Evolutionary conservation across 805 yeast genomes (phyloP), one percentile per base, ranked within the genome.

Genomic region (Grigorovia transvaalensis): DNA sequence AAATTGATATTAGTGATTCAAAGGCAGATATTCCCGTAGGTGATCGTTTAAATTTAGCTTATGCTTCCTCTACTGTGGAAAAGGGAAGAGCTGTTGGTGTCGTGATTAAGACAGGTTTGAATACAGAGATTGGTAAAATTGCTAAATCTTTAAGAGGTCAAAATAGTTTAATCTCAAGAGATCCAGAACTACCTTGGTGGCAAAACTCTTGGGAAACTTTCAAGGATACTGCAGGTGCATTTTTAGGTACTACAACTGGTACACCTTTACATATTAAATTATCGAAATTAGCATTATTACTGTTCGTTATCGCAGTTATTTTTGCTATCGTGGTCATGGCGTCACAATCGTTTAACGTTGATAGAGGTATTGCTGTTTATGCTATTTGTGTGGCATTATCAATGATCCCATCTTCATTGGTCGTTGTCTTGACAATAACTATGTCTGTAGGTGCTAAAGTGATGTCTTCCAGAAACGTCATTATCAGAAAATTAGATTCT

Each of bases 371-470:
- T 41, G 95, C 95, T 13, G 81, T 88, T 48, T 88, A 88, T 63
- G 96, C 96, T 27, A 83, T 88, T 61, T 88, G 95, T 70, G 90
- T 85, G 47, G 99, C 99, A 1, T 96, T 93, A 23, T 98, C 99
- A 46, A 98, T 98, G 45, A 93, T 93, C 60, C 99, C 99, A 1
- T 98, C 95, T 66, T 98, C 99, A 45, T 77, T 93, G 59, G 99
- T 98, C 1, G 95, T 93, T 57, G 95, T 93, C 62, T 96, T 93
- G 50, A 91, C 99, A 6, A 98, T 93, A 27, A 93, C 99, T 0
- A 77, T 93, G 64, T 98, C 99, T 0, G 77, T 93, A 30, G 99
- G 99, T 46, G 98, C 95, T 43, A 76, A 91, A 56, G 80, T 97
- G 68, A 93, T 93, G 99, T 96, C 98, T 2, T 80, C 81, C 47